Percentiles rank a stretch among this genome's conserved stretches.
phyloP scores from a whole-genome alignment of 2,329 filamentous ascomycete genomes.

The Triangularia setosa region DNA sequence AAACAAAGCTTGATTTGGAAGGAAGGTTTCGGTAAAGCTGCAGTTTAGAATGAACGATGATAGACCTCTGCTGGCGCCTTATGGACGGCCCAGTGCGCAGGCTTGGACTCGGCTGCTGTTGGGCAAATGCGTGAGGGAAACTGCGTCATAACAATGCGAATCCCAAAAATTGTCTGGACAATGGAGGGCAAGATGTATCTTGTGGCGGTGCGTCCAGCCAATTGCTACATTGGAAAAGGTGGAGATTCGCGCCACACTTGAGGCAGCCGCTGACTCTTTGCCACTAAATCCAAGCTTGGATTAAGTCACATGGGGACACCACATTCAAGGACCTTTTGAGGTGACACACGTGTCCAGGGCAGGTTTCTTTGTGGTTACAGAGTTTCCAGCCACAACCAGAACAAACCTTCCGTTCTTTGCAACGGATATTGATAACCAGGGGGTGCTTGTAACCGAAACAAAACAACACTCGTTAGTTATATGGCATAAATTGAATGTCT shows the following conservation, averaged over 20 bases:
- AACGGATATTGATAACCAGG: no score
- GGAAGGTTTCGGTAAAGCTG: neutral
- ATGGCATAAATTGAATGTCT: neutral
- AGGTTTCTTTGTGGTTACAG: neutral
- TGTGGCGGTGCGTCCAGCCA: slow-evolving; percentile 27
- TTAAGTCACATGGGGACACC: neutral
- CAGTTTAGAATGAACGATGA: slow-evolving; percentile 5
- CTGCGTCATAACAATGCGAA: slow-evolving; percentile 31
- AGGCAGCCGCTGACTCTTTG: slow-evolving; percentile 17
- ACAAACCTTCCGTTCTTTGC: neutral
- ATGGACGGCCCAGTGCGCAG: neutral
- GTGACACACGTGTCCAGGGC: neutral
- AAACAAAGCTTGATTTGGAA: neutral
- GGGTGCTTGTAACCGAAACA: no score
- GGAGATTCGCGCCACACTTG: slow-evolving; percentile 7
- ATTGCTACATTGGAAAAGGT: slow-evolving; percentile 13
- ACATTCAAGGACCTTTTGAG: no score
- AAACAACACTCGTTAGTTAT: no score
- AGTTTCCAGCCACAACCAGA: neutral
- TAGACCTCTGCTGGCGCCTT: neutral
- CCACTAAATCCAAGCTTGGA: neutral
- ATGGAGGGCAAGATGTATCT: slow-evolving; percentile 18
- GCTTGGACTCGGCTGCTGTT: slow-evolving; percentile 12
- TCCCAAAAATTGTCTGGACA: slow-evolving; percentile 16
- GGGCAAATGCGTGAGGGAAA: slow-evolving; percentile 14